Evolutionary conservation across 1,139 yeast species (phyloP), one percentile per base, ranked within the genome.

Genomic region (Geotrichum histeridarum): DNA sequence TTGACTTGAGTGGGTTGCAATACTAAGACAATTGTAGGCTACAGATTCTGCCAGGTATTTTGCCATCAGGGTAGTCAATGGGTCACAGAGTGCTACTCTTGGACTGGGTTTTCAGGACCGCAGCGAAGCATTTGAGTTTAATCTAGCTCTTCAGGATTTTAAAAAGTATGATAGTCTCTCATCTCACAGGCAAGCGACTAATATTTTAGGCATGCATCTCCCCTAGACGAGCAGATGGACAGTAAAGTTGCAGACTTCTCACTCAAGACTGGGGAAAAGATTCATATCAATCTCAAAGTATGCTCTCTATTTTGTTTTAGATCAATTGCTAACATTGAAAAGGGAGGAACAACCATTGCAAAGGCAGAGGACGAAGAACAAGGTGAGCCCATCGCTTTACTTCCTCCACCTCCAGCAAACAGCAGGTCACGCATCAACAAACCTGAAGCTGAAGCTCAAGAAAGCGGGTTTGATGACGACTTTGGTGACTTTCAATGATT

Each of bases 71-170:
- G 68, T 70, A 17, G 71, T 63, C 14, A 67, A 69, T 54, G 71
- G 69, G 31, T 54, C 59, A 8, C 57, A 68, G 42, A 63, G 64
- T 31, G 75, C 74, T 6, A 63, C 64, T 37, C 64, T 77, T 36
- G 80, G 80, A 14, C 60, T 76, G 57, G 73, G 74, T 32, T 75
- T 76, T 55, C 63, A 65, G 1, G 73, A 73, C 58, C 60, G 70
- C 14, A 59, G 62, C 38, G 69, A 67, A 35, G 68, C 75, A 8
- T 66, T 69, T 49, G 77, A 73, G 49, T 73, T 76, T 59, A 71
- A 70, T 48, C 65, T 71, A 18, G 73, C 75, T 14, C 60, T 75
- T 22, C 75, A 73, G 58, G 69, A 68, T 41, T 73, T 65, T 53
- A 61, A 62, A 35, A 64, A 69, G 57, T 38, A 39, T 18, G 55